Conservation (phyloP, 1,284 basidiomycete species). For the Ustilago nuda region DNA sequence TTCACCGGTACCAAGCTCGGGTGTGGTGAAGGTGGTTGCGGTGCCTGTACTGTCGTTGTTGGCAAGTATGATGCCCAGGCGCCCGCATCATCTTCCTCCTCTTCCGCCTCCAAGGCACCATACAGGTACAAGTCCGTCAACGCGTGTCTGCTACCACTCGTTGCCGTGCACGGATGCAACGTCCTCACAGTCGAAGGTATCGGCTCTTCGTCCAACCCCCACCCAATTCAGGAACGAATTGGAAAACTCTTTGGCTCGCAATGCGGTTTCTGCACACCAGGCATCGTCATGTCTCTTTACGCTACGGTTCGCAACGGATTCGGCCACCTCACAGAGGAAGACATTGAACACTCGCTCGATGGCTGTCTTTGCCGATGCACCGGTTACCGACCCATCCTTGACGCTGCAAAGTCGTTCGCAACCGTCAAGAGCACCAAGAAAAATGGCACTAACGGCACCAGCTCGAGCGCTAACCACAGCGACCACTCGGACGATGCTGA, state of each 20-base stretch:
- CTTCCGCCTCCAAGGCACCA: conserved; percentile 23
- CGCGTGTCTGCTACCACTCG: conserved; percentile 69
- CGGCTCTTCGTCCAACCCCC: conserved; percentile 66
- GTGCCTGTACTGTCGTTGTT: conserved; percentile 69
- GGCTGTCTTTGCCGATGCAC: conserved; percentile 70
- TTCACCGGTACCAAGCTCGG: conserved; percentile 70
- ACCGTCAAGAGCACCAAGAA: conserved; percentile 43
- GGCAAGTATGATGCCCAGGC: conserved; percentile 36
- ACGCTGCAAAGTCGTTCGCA: conserved; percentile 63
- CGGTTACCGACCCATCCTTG: conserved; percentile 60
- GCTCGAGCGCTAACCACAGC: conserved; percentile 24
- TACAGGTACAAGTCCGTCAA: conserved; percentile 69
- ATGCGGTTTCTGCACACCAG: conserved; percentile 68
- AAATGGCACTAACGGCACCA: conserved; percentile 7
- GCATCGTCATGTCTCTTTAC: conserved; percentile 70
- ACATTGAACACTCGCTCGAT: conserved; percentile 69
- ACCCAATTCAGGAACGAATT: conserved; percentile 69
- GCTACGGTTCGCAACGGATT: conserved; percentile 67
- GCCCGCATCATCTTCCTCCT: conserved; percentile 8
- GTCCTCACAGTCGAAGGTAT: conserved; percentile 70
- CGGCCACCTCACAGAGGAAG: conserved; percentile 61
- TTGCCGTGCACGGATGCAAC: conserved; percentile 69
- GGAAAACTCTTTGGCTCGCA: conserved; percentile 68
- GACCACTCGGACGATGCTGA: conserved; percentile 44
- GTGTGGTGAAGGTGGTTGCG: conserved; percentile 70